Evolutionary conservation across 805 yeast species (phyloP).

Genomic region (Candida arabinofermentans): DNA sequence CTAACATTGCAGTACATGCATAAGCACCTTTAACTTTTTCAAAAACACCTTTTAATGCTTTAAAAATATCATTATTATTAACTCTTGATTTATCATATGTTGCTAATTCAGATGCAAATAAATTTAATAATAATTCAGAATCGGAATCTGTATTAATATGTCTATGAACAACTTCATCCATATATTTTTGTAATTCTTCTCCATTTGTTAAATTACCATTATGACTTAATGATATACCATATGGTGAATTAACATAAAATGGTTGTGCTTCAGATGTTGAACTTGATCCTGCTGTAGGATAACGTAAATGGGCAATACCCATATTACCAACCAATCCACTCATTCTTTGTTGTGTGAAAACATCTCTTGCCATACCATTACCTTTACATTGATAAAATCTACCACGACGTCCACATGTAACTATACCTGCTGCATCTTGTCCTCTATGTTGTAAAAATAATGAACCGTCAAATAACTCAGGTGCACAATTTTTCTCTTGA

Average conservation of each 20-base stretch:
- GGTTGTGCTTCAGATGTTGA: conserved; percentile 98
- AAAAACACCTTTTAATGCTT: conserved; percentile 81
- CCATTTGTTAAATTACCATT: conserved; percentile 95
- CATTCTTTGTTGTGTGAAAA: conserved; percentile 82
- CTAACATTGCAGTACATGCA: conserved; percentile 91
- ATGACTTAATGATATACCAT: conserved; percentile 86
- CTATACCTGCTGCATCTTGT: conserved; percentile 99
- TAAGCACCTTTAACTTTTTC: conserved; percentile 89
- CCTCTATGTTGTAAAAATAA: conserved; percentile 95
- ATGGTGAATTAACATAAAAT: conserved; percentile 95
- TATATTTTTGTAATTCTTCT: conserved; percentile 63
- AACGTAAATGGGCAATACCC: conserved; percentile 93
- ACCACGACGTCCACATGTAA: conserved; percentile 91
- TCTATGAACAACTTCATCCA: conserved; percentile 93
- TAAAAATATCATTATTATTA: conserved; percentile 82
- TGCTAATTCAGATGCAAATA: conserved; percentile 89
- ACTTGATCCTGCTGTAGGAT: conserved; percentile 96
- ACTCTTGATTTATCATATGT: conserved; percentile 91
- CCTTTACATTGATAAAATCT: conserved; percentile 97
- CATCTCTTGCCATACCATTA: conserved; percentile 98
- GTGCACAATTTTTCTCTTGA: conserved; percentile 67
- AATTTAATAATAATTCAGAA: conserved; percentile 82
- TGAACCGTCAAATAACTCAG: conserved; percentile 89
- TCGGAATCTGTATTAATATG: conserved; percentile 97
- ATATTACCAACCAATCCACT: conserved; percentile 80